A percentile compares a stretch with the other conserved stretches of the same genome.
Evolutionary conservation across 371 early-diverging fungal genomes (phyloP).

Genomic region (Mycotypha africana): DNA sequence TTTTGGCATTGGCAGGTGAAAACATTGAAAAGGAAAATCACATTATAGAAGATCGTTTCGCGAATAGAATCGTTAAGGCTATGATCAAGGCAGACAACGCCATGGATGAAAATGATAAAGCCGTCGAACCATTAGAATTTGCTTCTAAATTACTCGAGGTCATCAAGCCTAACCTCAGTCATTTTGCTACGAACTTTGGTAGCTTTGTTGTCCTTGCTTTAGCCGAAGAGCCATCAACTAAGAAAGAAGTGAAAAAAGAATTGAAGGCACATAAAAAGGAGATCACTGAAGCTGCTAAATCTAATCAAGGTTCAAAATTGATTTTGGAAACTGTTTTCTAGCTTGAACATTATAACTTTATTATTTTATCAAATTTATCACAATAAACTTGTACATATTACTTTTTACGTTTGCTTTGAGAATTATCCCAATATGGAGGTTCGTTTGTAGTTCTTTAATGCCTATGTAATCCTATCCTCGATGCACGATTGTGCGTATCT

Average conservation of each 20-base stretch:
- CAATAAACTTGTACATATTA: too few relatives aligned
- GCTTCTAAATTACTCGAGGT: slow-evolving; percentile 38
- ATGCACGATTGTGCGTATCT: too few relatives aligned
- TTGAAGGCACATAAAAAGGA: slow-evolving; percentile 38
- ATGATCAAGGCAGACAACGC: slow-evolving; percentile 55
- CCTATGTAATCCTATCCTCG: too few relatives aligned
- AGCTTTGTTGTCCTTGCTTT: slow-evolving; percentile 59
- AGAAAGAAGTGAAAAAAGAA: slow-evolving; percentile 22
- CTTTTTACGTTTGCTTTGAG: too few relatives aligned
- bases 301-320: slow-evolving; percentile 34
- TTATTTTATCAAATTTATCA: too few relatives aligned
- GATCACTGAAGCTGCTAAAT: slow-evolving; percentile 29
- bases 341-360: too few relatives aligned
- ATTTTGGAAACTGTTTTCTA: slow-evolving; percentile 23
- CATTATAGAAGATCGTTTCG: slow-evolving; percentile 49
- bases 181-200: slow-evolving; percentile 38
- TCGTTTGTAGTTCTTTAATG: too few relatives aligned
- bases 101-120: slow-evolving; percentile 45
- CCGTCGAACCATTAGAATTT: slow-evolving; percentile 39
- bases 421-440: too few relatives aligned
- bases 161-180: slow-evolving; percentile 31
- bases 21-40: slow-evolving; percentile 50
- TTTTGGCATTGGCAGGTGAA: slow-evolving; percentile 41
- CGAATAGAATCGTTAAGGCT: slow-evolving; percentile 55
- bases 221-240: slow-evolving; percentile 56